phyloP scores from a whole-genome alignment of 805 yeast species.

The Candida montana region DNA sequence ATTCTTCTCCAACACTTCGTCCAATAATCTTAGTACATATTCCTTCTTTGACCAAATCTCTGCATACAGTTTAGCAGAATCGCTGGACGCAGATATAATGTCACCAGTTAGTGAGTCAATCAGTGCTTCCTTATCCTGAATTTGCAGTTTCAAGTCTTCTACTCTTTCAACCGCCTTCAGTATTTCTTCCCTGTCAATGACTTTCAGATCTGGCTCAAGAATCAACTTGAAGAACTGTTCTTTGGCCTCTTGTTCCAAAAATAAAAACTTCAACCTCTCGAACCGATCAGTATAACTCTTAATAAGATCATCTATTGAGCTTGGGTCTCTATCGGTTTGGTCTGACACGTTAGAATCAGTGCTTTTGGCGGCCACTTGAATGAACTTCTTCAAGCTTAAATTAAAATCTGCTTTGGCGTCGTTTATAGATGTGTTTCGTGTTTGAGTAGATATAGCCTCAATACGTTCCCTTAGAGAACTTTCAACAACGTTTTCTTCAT shows the following conservation, averaged over 20 bases:
- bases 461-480: neutral
- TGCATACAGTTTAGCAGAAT: neutral
- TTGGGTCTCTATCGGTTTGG: conserved; percentile 25
- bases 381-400: neutral
- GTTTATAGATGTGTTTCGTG: neutral
- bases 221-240: conserved; percentile 57
- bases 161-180: conserved; percentile 25
- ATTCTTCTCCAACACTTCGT: conserved; percentile 3
- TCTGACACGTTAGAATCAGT: neutral
- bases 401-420: conserved; percentile 7
- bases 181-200: conserved; percentile 31
- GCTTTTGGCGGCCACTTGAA: neutral
- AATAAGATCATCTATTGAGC: conserved; percentile 32
- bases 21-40: neutral
- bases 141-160: conserved; percentile 23
- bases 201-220: conserved; percentile 28
- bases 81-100: neutral
- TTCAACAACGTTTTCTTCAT: too few species aligned
- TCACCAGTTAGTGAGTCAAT: conserved; percentile 10
- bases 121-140: conserved; percentile 21
- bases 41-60: conserved; percentile 5
- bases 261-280: conserved; percentile 55
- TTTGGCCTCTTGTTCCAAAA: conserved; percentile 66
- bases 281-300: conserved; percentile 29
- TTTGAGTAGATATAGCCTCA: neutral